phyloP scores from a whole-genome alignment of 805 yeast genomes.

The Zygoascus bituminiphila region DNA sequence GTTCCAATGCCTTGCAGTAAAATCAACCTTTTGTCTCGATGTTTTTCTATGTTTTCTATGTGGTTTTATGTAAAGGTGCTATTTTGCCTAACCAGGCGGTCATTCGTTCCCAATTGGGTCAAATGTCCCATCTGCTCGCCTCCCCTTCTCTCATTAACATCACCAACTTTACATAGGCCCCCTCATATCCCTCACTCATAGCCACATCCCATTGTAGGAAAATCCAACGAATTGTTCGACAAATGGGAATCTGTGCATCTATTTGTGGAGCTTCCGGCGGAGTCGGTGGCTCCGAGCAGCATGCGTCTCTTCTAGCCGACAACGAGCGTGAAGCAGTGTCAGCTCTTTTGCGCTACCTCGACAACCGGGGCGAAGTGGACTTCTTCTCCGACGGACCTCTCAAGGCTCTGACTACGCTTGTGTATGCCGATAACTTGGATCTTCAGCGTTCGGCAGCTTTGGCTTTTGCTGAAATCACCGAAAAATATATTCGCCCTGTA shows the following conservation, averaged over 20 bases:
- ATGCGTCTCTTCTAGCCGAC: slow-evolving; percentile 82
- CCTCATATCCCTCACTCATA: too few relatives aligned
- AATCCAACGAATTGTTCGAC: too few relatives aligned
- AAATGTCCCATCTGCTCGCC: not conserved
- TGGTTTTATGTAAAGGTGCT: too few relatives aligned
- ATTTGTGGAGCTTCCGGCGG: not conserved
- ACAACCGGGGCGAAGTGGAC: slow-evolving; percentile 67
- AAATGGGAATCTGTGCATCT: not conserved
- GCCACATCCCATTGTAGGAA: too few relatives aligned
- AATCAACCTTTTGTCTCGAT: not conserved
- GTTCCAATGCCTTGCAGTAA: not conserved
- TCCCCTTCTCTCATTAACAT: not conserved
- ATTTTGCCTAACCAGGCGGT: not conserved
- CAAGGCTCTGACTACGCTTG: slow-evolving; percentile 83
- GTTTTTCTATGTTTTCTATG: too few relatives aligned
- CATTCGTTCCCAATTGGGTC: not conserved
- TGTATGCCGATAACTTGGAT: slow-evolving; percentile 89
- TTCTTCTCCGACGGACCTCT: slow-evolving; percentile 77
- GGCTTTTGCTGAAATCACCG: slow-evolving; percentile 97
- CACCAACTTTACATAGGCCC: not conserved
- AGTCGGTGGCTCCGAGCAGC: not conserved
- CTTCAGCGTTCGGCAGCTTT: slow-evolving; percentile 94
- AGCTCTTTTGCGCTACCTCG: slow-evolving; percentile 78
- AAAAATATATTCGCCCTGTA: slow-evolving; percentile 83
- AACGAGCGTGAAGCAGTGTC: slow-evolving; percentile 96